Base-by-base conservation (phyloP, 495 filamentous ascomycete genomes). In the Trypethelium eluteriae region DNA sequence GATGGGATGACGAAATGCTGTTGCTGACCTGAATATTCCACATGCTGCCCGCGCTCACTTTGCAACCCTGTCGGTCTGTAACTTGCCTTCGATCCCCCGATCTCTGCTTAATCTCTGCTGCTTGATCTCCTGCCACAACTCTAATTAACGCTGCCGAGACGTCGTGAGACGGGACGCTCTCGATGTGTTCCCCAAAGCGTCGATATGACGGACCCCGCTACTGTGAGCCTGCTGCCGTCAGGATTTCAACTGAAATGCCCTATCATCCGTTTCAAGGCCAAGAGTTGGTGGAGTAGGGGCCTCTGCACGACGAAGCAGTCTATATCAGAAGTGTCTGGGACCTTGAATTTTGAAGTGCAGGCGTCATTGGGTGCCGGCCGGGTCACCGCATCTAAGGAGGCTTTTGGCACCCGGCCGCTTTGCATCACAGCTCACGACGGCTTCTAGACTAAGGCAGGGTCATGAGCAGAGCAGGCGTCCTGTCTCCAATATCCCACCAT, bases 1-100 rank as follows among this genome's bases (percentile, higher is more conserved):
- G 49, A 11, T 53, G 53, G 25, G 53, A 59, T 36, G 25, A 35
- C 53, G 53, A 59, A 36, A 59, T 53, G 32, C 32, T 36, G 41
- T 44, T 36, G 34, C 53, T 59, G 18, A 59, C 53, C 53, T 59
- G 53, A 4, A 59, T 59, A 36, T 59, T 36, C 53, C 53, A 59
- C 53, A 59, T 59, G 53, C 5, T 36, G 10, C 18, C 7, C 32
- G 25, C 36, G 25, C 53, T 7, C 10, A 5, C 53, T 14, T 34
- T 7, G 25, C 18, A 18, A 10, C 32, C 18, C 53, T 11, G 32
- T 35, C 18, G 10, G 32, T 34, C 18, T n/a, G 32, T 5, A 4
- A 36, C 53, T 36, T n/a, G 53, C 25, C 32, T 18, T 59, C 11
- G 49, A 53, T 59, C 53, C 34, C 53, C 14, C 5, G 11, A 34